These are phyloP conservation scores for Onygenales sp. DNA, from an alignment of 2,329 filamentous ascomycete species.

Conservation along the genomic window DNA sequence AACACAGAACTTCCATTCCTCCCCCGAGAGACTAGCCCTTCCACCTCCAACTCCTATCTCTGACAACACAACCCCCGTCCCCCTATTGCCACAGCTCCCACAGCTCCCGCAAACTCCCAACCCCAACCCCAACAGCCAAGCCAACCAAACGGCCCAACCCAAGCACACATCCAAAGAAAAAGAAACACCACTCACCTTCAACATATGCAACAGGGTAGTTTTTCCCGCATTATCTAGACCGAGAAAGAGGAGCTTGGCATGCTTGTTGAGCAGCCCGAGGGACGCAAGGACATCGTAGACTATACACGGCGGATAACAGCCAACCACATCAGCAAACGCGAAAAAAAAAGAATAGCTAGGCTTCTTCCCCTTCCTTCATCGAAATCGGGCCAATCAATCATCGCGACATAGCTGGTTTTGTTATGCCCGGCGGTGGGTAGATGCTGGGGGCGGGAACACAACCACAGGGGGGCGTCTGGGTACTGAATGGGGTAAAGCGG, in stretches of 20 bases:
- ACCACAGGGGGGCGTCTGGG: too few species aligned
- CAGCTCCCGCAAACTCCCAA: neutral
- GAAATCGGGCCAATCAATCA: too few species aligned
- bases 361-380: too few species aligned
- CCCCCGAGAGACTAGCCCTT: too few species aligned
- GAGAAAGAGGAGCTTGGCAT: constrained; percentile 88
- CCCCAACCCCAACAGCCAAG: neutral
- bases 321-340: constrained; percentile 3
- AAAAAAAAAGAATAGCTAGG: too few species aligned
- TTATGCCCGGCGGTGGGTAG: too few species aligned
- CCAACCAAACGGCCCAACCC: neutral
- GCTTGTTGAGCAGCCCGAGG: constrained; percentile 86
- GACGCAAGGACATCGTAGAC: constrained; percentile 86
- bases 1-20: neutral
- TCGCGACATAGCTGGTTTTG: too few species aligned
- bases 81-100: too few species aligned
- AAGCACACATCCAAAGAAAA: neutral
- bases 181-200: constrained; percentile 58
- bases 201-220: constrained; percentile 87
- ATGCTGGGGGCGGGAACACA: too few species aligned
- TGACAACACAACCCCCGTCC: too few species aligned
- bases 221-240: constrained; percentile 92
- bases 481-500: neutral
- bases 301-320: constrained; percentile 26
- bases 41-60: too few species aligned